These are phyloP conservation scores for Septoria linicola DNA, from an alignment of 2,329 filamentous ascomycete genomes.

Conservation along the genomic window DNA sequence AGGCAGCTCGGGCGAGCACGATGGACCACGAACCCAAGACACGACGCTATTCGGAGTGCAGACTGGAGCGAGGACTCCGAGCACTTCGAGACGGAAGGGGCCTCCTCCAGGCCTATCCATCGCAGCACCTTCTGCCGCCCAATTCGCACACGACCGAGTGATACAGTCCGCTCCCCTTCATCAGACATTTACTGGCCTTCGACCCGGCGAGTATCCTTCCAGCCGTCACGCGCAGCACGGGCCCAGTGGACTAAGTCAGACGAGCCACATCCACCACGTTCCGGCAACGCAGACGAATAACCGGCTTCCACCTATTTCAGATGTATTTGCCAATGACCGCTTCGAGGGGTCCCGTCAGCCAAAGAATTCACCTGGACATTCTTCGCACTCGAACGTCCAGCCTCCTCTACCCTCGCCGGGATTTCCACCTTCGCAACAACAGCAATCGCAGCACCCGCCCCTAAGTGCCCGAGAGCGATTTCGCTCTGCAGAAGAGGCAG, in stretches of 20 bases:
- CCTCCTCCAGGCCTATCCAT: slow-evolving; percentile 89
- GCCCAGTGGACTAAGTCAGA: slow-evolving; percentile 76
- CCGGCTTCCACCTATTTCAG: slow-evolving; percentile 86
- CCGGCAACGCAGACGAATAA: slow-evolving; percentile 88
- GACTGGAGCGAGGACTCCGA: slow-evolving; percentile 63
- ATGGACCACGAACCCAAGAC: slow-evolving; percentile 38
- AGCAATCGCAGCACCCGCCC: slow-evolving; percentile 47
- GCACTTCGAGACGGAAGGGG: slow-evolving; percentile 69
- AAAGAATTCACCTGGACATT: slow-evolving; percentile 61
- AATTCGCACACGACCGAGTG: slow-evolving; percentile 89
- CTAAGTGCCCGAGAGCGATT: slow-evolving; percentile 68
- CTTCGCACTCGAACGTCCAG: slow-evolving; percentile 62
- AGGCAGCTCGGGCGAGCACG: slow-evolving; percentile 35
- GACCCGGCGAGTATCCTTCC: slow-evolving; percentile 57
- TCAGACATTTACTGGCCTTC: slow-evolving; percentile 90
- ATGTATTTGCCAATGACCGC: slow-evolving; percentile 82
- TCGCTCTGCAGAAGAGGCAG: slow-evolving; percentile 92
- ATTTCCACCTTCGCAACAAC: slow-evolving; percentile 56
- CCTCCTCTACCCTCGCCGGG: slow-evolving; percentile 75
- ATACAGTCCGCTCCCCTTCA: slow-evolving; percentile 95
- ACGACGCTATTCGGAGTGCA: slow-evolving; percentile 45
- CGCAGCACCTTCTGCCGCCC: slow-evolving; percentile 86
- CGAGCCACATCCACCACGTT: slow-evolving; percentile 86
- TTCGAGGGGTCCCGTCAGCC: slow-evolving; percentile 49
- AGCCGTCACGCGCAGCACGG: slow-evolving; percentile 63